Evolutionary conservation across 2,329 filamentous ascomycete genomes (phyloP).

Genomic region (Remersonia thermophila): DNA sequence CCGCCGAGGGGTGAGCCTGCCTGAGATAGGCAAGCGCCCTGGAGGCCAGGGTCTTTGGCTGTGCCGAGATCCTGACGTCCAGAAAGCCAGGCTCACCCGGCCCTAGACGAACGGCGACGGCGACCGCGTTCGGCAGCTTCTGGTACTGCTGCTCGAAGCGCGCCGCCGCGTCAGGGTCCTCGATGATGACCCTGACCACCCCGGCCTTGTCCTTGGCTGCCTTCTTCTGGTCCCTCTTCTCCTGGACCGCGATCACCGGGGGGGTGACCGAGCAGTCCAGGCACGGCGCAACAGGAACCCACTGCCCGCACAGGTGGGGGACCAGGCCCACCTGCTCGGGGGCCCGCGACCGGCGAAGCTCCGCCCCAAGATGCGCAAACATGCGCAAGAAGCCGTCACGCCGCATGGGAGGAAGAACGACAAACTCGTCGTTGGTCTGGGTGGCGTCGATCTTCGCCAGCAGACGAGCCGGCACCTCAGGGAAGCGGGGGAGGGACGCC

Average conservation of each 20-base stretch:
- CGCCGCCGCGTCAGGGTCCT: slow-evolving; percentile 11
- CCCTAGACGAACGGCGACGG: slow-evolving; percentile 4
- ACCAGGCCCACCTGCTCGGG: neutral
- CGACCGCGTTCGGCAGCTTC: slow-evolving; percentile 9
- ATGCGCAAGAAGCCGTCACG: slow-evolving; percentile 11
- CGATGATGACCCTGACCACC: slow-evolving; percentile 3
- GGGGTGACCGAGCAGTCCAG: slow-evolving; percentile 9
- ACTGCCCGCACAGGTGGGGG: slow-evolving; percentile 4
- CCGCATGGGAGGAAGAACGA: slow-evolving; percentile 5
- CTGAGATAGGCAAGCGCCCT: slow-evolving; percentile 9
- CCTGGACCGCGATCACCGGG: slow-evolving; percentile 6
- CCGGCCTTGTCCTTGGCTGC: neutral
- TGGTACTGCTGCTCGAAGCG: slow-evolving; percentile 8
- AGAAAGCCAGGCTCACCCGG: neutral
- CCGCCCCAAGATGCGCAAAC: slow-evolving; percentile 6
- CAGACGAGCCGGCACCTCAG: neutral
- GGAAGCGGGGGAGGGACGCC: slow-evolving; percentile 1
- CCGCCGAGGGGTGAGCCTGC: slow-evolving; percentile 6
- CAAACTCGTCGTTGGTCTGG: slow-evolving; percentile 1
- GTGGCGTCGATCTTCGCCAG: slow-evolving; percentile 10
- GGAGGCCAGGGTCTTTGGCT: slow-evolving; percentile 10
- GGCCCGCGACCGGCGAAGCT: slow-evolving; percentile 1
- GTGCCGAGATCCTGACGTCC: slow-evolving; percentile 6
- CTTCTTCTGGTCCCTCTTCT: neutral
- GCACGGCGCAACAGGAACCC: slow-evolving; percentile 8